Percentiles rank a stretch among this genome's conserved stretches.
phyloP scores from a whole-genome alignment of 495 filamentous ascomycete genomes.

The Collariella sp. region DNA sequence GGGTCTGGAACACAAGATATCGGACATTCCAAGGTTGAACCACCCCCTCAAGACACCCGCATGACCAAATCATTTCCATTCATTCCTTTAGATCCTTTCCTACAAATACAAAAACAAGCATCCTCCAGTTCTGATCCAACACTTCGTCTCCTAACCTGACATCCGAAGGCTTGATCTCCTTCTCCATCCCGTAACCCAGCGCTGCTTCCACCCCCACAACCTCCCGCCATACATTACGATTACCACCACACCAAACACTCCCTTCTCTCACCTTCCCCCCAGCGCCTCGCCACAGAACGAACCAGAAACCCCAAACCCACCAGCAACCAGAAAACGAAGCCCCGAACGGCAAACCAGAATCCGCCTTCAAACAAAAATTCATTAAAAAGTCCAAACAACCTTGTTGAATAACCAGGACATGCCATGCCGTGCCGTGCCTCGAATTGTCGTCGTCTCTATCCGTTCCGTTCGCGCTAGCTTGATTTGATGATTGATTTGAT shows the following conservation, averaged over 20 bases:
- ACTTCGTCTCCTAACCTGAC: background rate
- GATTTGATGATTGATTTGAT: too few relatives aligned
- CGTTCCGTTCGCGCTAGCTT: background rate
- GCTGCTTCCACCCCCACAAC: background rate
- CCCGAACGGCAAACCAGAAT: background rate
- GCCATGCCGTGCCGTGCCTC: slow-evolving; percentile 3
- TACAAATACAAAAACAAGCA: slow-evolving; percentile 9
- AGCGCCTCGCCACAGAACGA: background rate
- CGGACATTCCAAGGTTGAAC: too few relatives aligned
- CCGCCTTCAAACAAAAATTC: background rate
- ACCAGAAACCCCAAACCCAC: background rate
- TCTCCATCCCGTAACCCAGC: background rate
- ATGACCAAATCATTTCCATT: slow-evolving; percentile 6
- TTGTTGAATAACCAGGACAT: background rate
- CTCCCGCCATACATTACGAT: slow-evolving; percentile 3
- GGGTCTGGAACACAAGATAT: too few relatives aligned
- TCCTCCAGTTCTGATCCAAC: background rate
- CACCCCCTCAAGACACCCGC: too few relatives aligned
- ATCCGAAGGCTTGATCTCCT: background rate
- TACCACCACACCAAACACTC: background rate
- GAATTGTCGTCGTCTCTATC: slow-evolving; percentile 9
- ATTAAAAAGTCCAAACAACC: background rate
- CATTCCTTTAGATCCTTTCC: slow-evolving; percentile 2
- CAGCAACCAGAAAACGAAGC: background rate
- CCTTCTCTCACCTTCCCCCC: background rate